Base-by-base conservation (phyloP, 805 yeast genomes). In the Schizosaccharomyces japonicus region DNA sequence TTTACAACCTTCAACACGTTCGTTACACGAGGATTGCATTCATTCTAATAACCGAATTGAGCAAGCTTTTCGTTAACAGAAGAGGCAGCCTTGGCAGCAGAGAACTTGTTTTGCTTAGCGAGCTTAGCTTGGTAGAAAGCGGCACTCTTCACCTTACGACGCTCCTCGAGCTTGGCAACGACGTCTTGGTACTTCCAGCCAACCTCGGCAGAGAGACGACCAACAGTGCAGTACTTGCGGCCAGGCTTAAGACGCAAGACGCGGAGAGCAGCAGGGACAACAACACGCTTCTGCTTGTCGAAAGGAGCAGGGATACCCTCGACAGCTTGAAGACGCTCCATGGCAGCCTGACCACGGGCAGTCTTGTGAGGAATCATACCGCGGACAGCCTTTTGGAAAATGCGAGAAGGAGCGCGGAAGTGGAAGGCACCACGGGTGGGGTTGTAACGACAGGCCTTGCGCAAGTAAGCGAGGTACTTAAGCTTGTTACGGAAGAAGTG, bases 301-400 rank as follows among this genome's bases (percentile, higher is more conserved):
- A 80, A 90, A 73, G 98, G 96, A 55, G 95, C 84, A 71, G 99
- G 99, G 57, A 90, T 77, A 80, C 99, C 99, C 75, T 90, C 98
- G 65, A 82, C 90, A 61, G 87, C 96, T 87, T 90, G 83, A 64
- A 90, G 81, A 75, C 95, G 85, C 76, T 85, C 96, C 66, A 90
- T 71, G 63, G 99, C 99, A 67, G 96, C 96, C 76, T 82, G 80
- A 72, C 99, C 99, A 73, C 96, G 90, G 62, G 96, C 90, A 60
- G 98, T 90, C 84, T 90, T 90, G 85, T 90, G 96, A 68, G 95
- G 74, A 64, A 90, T 73, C 99, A 90, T 90, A 74, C 99, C 99
- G 69, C 94, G 81, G 68, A 90, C 71, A 65, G 99, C 95, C 80
- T 90, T 90, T 92, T 85, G 85, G 73, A 90, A 84, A 72, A 90